Evolutionary conservation across 345 rosid genomes (phyloP).

Genomic region (Corchorus capsularis): DNA sequence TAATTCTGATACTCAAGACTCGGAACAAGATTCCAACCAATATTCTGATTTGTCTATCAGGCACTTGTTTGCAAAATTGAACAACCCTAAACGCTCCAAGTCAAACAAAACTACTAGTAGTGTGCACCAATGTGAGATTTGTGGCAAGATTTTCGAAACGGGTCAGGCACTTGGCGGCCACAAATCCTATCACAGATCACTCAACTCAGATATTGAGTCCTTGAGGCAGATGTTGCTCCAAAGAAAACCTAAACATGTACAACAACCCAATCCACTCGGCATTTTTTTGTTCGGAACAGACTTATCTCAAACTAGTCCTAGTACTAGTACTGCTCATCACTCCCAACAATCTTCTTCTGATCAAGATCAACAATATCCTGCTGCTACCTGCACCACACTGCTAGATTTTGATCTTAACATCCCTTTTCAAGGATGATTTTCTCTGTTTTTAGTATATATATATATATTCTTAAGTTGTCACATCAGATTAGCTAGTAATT

Average conservation of each 20-base stretch:
- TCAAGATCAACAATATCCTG: not conserved
- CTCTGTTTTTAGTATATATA: not conserved
- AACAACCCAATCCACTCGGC: not conserved
- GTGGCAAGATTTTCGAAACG: not conserved
- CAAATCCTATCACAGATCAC: not conserved
- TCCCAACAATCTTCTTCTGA: not conserved
- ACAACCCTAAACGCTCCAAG: not conserved
- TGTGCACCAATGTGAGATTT: not conserved
- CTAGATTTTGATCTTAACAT: conserved; percentile 2
- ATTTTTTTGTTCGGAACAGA: not conserved
- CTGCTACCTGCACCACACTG: not conserved
- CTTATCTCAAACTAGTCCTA: too few relatives aligned
- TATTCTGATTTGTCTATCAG: too few relatives aligned
- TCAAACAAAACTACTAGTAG: not conserved
- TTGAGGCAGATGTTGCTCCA: too few relatives aligned
- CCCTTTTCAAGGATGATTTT: not conserved
- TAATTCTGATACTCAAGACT: too few relatives aligned
- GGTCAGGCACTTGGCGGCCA: conserved; percentile 12
- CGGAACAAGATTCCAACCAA: too few relatives aligned
- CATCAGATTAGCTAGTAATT: too few relatives aligned
- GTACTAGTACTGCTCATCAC: not conserved
- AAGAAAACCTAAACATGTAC: not conserved
- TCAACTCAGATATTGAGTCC: too few relatives aligned
- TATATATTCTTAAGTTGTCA: too few relatives aligned
- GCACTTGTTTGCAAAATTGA: too few relatives aligned